Evolutionary conservation across 2,329 filamentous ascomycete species (phyloP), one percentile per base, ranked within the genome.

Genomic region (Leptographium galeiforme): DNA sequence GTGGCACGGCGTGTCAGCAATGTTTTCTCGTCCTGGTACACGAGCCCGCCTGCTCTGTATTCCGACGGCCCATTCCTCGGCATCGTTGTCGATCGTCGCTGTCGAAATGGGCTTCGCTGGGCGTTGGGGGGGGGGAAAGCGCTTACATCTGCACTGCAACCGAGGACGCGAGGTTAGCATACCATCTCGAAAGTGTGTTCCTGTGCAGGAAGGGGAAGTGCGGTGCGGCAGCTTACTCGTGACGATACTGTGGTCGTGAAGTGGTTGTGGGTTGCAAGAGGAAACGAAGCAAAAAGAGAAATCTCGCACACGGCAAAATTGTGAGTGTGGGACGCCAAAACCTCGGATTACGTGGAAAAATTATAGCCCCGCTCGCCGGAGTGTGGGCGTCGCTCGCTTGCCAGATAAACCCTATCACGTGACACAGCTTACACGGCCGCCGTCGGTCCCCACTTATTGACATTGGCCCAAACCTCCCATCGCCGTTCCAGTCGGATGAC

Each of bases 91-190:
- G 30, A 19, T 45, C 32, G 8, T 39, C 41, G 43, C 25, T 14
- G 16, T 41, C 41, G 48, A 30, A 19, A 32, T 19, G 39, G 40
- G 32, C n/a, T n/a, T n/a, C 40, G 32, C 13, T 8, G 13, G 16
- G 6, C 11, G 33, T 16, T n/a, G n/a, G n/a, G 4, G 13, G 34
- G 19, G 19, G 14, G 6, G 5, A 11, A 11, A 59, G 59, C 60
- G 66, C 85, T 85, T 82, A 91, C 87, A 93, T 93, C 84, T 93
- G 87, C 87, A 93, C 87, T 91, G 63, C 66, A 70, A 63, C 33
- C 47, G 48, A 30, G 50, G 14, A 48, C 57, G 47, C 50, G 49
- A 60, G 47, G 59, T 67, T 58, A 62, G 60, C 48, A 59, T 11
- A 10, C 12, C 8, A 33, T 18, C 11, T 18, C 16, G 8, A 36